Percentiles rank a stretch among this genome's conserved stretches.
Conservation (phyloP, 2,329 filamentous ascomycete genomes). For the Cladophialophora carrionii region DNA sequence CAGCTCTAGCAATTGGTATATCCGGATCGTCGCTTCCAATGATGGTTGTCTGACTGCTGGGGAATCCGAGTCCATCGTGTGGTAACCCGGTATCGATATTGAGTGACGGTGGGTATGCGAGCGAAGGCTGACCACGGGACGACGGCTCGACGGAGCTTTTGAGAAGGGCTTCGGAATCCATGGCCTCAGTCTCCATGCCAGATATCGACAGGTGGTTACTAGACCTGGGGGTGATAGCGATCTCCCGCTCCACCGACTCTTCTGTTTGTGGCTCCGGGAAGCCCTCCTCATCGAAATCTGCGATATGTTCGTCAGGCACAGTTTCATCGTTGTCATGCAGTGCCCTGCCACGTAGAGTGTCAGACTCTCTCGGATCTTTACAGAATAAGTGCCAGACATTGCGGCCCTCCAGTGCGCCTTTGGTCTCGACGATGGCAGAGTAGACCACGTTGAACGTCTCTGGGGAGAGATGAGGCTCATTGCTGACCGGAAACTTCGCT, state of each 20-base stretch:
- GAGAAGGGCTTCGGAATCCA: not conserved
- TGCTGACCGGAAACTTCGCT: constrained; percentile 29
- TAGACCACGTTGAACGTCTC: constrained; percentile 45
- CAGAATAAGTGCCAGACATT: constrained; percentile 56
- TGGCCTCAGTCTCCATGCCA: not conserved
- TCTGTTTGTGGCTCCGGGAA: not conserved
- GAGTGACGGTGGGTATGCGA: constrained; percentile 1
- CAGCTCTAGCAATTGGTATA: constrained; percentile 8
- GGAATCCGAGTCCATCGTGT: not conserved
- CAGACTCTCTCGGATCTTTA: constrained; percentile 35
- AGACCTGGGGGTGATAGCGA: not conserved
- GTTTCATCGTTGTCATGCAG: not conserved
- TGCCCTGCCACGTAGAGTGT: too few relatives aligned
- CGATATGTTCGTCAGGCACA: not conserved
- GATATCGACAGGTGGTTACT: not conserved
- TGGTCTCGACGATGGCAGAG: constrained; percentile 56
- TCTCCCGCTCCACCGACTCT: not conserved
- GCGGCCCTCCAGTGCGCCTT: constrained; percentile 54
- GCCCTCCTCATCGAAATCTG: not conserved
- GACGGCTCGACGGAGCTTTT: not conserved
- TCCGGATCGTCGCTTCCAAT: not conserved
- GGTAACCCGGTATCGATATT: not conserved
- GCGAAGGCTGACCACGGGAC: not conserved
- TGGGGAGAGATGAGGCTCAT: constrained; percentile 24
- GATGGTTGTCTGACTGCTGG: not conserved